phyloP scores from a whole-genome alignment of 345 rosid genomes.

The Trapa bicornis region DNA sequence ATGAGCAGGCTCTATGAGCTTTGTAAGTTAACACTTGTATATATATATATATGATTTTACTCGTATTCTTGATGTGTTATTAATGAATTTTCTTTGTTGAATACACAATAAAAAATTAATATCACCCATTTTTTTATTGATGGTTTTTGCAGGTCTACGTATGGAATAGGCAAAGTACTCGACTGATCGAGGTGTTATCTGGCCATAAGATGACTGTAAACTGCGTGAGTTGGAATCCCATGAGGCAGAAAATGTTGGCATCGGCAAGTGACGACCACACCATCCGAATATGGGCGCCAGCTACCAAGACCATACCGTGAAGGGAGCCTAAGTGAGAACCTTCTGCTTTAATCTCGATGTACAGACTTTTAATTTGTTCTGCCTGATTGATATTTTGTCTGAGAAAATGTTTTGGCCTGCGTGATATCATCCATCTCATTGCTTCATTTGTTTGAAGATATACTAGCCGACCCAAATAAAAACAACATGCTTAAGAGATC shows the following conservation, averaged over 20 bases:
- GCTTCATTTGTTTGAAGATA: conserved; percentile 4
- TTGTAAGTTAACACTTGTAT: no score
- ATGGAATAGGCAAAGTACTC: conserved; percentile 43
- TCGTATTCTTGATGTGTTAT: no score
- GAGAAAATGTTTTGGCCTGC: background rate
- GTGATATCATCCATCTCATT: conserved; percentile 1
- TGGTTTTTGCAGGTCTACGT: conserved; percentile 48
- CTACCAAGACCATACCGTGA: background rate
- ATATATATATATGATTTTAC: no score
- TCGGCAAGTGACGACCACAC: conserved; percentile 78
- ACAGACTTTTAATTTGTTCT: conserved; percentile 2
- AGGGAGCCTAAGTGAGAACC: background rate
- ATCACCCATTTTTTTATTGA: background rate
- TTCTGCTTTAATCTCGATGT: conserved; percentile 4
- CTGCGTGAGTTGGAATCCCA: conserved; percentile 84
- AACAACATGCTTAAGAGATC: background rate
- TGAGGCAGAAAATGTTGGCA: conserved; percentile 60
- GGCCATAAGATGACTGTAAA: conserved; percentile 81
- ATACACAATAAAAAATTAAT: no score
- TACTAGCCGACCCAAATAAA: background rate
- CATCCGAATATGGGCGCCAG: conserved; percentile 71
- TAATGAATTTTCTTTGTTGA: no score
- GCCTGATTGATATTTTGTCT: background rate
- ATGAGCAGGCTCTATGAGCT: no score
- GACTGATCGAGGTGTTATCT: conserved; percentile 55